Conservation (phyloP, 2,329 filamentous ascomycete genomes). For the Cordyceps javanica region DNA sequence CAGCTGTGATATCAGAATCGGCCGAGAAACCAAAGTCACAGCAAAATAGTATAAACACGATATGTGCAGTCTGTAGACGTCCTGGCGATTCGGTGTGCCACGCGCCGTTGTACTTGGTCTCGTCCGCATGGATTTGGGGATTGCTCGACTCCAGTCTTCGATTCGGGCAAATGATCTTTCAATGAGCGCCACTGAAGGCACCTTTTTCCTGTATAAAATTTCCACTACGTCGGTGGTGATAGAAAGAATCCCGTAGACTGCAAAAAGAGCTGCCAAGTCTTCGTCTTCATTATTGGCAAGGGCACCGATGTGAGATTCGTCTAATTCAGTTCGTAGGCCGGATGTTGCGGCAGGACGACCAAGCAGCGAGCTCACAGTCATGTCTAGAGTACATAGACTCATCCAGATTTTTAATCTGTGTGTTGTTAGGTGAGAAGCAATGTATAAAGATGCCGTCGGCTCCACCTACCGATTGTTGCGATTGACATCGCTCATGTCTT, state of each 20-base stretch:
- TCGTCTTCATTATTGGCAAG: slow-evolving; percentile 17
- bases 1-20: slow-evolving; percentile 46
- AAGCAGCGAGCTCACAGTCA: slow-evolving; percentile 32
- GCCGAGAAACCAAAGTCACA: slow-evolving; percentile 50
- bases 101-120: slow-evolving; percentile 21
- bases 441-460: not conserved
- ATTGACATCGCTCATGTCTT: slow-evolving; percentile 15
- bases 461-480: slow-evolving; percentile 20
- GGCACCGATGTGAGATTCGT: slow-evolving; percentile 20
- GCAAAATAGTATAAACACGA: slow-evolving; percentile 54
- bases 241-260: slow-evolving; percentile 35
- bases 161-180: slow-evolving; percentile 36
- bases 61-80: slow-evolving; percentile 46
- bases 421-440: not conserved
- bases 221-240: slow-evolving; percentile 39
- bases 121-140: slow-evolving; percentile 31
- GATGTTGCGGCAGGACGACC: slow-evolving; percentile 31
- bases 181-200: slow-evolving; percentile 25
- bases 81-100: slow-evolving; percentile 15
- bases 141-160: slow-evolving; percentile 37
- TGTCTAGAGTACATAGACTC: slow-evolving; percentile 33
- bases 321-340: slow-evolving; percentile 23
- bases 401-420: slow-evolving; percentile 29
- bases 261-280: slow-evolving; percentile 16
- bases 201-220: slow-evolving; percentile 34